A percentile compares a stretch with the other conserved stretches of the same genome.
phyloP scores from a whole-genome alignment of 495 filamentous ascomycete species.

The Entonaema liquescens region DNA sequence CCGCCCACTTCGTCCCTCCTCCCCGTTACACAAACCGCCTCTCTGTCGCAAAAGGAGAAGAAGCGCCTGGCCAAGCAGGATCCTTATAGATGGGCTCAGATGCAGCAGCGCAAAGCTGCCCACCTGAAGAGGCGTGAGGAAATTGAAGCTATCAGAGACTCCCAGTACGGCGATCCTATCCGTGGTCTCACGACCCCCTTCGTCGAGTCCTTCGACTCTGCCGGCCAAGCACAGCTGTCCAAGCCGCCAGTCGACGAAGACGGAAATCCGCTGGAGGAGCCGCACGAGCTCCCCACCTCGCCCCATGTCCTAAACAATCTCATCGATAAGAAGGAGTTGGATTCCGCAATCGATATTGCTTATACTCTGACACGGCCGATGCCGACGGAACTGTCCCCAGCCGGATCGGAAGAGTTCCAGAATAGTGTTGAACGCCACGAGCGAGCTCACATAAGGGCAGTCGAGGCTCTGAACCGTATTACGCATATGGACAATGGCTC shows the following conservation, averaged over 20 bases:
- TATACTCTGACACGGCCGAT: conserved; percentile 68
- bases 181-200: conserved; percentile 81
- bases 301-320: conserved; percentile 75
- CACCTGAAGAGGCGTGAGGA: conserved; percentile 77
- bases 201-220: conserved; percentile 78
- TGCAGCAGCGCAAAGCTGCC: conserved; percentile 78
- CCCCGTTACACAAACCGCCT: conserved; percentile 60
- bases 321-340: conserved; percentile 70
- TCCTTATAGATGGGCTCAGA: conserved; percentile 73
- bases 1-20: conserved; percentile 47
- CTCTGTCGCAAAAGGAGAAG: conserved; percentile 56
- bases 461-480: conserved; percentile 78
- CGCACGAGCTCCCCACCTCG: conserved; percentile 52
- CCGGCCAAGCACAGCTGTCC: conserved; percentile 51
- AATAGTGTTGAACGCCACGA: conserved; percentile 49
- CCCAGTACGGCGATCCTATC: conserved; percentile 76
- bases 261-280: conserved; percentile 46
- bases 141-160: conserved; percentile 68
- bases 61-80: conserved; percentile 64
- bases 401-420: conserved; percentile 59
- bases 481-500: conserved; percentile 75
- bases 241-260: conserved; percentile 49
- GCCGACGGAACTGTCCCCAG: conserved; percentile 43
- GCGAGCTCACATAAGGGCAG: conserved; percentile 60
- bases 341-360: conserved; percentile 68